These are phyloP conservation scores for Scenedesmus sp. DNA, from an alignment of 163 green algal species.

Conservation along the genomic window DNA sequence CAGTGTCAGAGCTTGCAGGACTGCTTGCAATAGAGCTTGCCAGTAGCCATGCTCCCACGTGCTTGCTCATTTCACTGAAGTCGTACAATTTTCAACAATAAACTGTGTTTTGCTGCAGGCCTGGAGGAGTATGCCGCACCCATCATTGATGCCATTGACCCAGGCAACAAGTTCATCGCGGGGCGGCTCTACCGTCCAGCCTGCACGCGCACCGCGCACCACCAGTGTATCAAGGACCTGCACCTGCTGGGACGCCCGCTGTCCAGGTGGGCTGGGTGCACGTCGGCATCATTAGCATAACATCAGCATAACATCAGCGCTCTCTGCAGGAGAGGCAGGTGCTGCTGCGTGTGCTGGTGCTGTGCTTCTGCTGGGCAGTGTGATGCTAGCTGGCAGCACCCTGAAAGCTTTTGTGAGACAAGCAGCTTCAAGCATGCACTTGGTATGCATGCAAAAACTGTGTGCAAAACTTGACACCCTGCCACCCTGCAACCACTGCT, in stretches of 20 bases:
- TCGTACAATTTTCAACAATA: too few relatives aligned
- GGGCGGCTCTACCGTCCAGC: slow-evolving; percentile 83
- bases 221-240: slow-evolving; percentile 93
- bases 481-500: not conserved
- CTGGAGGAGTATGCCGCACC: slow-evolving; percentile 91
- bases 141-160: slow-evolving; percentile 87
- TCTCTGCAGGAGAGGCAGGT: too few relatives aligned
- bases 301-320: too few relatives aligned
- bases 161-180: slow-evolving; percentile 61
- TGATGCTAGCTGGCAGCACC: too few relatives aligned
- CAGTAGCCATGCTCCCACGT: not conserved
- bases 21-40: not conserved
- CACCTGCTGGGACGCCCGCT: slow-evolving; percentile 68
- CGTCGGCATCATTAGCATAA: too few relatives aligned
- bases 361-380: not conserved
- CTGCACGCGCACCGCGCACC: slow-evolving; percentile 71
- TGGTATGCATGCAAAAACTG: not conserved
- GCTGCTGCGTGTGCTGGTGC: not conserved
- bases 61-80: not conserved
- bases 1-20: not conserved
- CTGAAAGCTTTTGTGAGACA: too few relatives aligned
- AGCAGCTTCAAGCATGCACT: not conserved
- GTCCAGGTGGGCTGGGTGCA: not conserved
- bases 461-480: not conserved
- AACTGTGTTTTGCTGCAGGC: slow-evolving; percentile 58